A percentile compares a stretch with the other conserved stretches of the same genome.
These are phyloP conservation scores for Sporothrix curviconia DNA, from an alignment of 2,329 filamentous ascomycete species.

Conservation along the genomic window DNA sequence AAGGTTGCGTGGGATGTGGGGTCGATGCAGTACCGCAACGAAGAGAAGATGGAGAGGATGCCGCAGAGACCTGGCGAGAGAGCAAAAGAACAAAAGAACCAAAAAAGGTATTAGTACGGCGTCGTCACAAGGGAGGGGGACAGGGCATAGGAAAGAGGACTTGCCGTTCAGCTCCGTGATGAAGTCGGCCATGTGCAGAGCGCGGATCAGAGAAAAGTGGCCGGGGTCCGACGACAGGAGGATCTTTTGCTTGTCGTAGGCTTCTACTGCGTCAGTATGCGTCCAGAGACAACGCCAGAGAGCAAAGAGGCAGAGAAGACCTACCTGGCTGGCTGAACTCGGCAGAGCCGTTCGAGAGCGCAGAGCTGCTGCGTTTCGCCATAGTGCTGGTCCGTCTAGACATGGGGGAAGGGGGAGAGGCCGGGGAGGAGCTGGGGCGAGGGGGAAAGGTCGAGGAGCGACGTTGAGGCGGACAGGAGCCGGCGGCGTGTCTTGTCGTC, in stretches of 20 bases:
- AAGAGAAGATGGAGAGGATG: conserved; percentile 93
- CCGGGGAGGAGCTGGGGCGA: background rate
- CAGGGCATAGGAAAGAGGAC: conserved; percentile 25
- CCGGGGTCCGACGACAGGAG: conserved; percentile 63
- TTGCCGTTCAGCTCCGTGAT: conserved; percentile 77
- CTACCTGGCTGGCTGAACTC: conserved; percentile 8
- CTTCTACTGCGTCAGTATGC: conserved; percentile 5
- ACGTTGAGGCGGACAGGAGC: background rate
- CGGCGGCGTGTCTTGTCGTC: too few species aligned
- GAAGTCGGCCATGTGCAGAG: conserved; percentile 72
- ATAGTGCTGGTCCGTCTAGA: conserved; percentile 18
- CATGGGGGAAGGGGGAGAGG: too few species aligned
- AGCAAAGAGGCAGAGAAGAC: background rate
- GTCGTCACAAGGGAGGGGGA: background rate
- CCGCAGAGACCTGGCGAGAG: conserved; percentile 58
- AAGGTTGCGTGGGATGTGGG: conserved; percentile 59
- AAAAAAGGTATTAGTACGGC: background rate
- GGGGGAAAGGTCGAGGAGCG: background rate
- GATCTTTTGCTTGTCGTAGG: conserved; percentile 66
- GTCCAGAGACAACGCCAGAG: background rate
- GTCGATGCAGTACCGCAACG: conserved; percentile 83
- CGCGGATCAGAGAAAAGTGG: conserved; percentile 64
- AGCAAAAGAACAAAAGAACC: too few species aligned
- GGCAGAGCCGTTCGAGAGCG: background rate
- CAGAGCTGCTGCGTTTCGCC: conserved; percentile 17